phyloP scores from a whole-genome alignment of 805 yeast species.

The Candida wancherniae region DNA sequence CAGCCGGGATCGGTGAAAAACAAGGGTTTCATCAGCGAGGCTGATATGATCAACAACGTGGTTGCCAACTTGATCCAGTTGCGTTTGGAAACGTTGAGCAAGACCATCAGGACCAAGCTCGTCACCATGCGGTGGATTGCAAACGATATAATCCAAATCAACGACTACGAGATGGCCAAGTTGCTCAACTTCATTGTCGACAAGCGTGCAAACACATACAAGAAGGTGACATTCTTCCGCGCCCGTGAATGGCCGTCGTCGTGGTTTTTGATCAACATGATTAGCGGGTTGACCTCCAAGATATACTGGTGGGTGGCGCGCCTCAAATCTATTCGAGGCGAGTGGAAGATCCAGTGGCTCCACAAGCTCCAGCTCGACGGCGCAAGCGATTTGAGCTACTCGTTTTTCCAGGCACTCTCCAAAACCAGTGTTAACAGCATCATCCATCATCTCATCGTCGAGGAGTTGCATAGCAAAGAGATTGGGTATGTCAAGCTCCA shows the following conservation, averaged over 20 bases:
- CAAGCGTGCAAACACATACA: conserved; percentile 16
- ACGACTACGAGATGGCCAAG: conserved; percentile 43
- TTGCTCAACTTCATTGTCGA: conserved; percentile 30
- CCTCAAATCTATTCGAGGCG: conserved; percentile 45
- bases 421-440: conserved; percentile 43
- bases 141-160: conserved; percentile 49
- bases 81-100: conserved; percentile 44
- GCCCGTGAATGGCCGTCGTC: conserved; percentile 53
- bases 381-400: conserved; percentile 21
- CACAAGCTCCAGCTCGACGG: conserved; percentile 23
- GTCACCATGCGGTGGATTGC: conserved; percentile 65
- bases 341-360: conserved; percentile 53
- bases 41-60: conserved; percentile 28
- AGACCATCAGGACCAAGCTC: conserved; percentile 52
- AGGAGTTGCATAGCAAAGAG: conserved; percentile 40
- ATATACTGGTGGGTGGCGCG: conserved; percentile 52
- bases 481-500: conserved; percentile 28
- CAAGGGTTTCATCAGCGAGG: conserved; percentile 25
- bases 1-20: conserved; percentile 16
- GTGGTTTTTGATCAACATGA: conserved; percentile 47
- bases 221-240: conserved; percentile 37
- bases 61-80: conserved; percentile 39
- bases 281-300: conserved; percentile 31
- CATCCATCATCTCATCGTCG: conserved; percentile 48
- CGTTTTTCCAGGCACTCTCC: conserved; percentile 36